These are phyloP conservation scores for Funneliformis caledonium DNA, from an alignment of 371 early-diverging fungal species.

Conservation along the genomic window DNA sequence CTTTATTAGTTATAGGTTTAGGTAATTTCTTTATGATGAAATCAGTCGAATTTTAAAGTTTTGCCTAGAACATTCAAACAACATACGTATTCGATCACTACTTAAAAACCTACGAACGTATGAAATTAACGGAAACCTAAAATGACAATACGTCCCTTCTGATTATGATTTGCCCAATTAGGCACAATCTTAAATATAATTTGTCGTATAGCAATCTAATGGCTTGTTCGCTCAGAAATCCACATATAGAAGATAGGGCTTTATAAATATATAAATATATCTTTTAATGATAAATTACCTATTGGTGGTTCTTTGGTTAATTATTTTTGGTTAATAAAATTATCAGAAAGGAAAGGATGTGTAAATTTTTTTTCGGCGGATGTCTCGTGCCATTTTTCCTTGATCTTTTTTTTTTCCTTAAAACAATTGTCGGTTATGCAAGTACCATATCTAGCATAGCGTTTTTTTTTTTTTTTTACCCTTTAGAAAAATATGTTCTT, in stretches of 20 bases:
- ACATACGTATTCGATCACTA: background rate
- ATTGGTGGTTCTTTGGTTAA: background rate
- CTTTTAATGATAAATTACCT: too few relatives aligned
- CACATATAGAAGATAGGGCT: conserved; percentile 1
- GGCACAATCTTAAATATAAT: background rate
- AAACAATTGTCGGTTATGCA: background rate
- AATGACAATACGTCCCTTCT: background rate
- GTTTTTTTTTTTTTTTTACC: background rate
- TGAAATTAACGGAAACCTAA: background rate
- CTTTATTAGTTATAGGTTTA: background rate
- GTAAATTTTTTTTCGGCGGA: too few relatives aligned
- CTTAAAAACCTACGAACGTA: background rate
- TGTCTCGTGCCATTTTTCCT: too few relatives aligned
- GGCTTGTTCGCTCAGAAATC: background rate
- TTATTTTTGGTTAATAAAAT: background rate
- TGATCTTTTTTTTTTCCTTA: too few relatives aligned
- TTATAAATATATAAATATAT: too few relatives aligned
- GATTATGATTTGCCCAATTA: background rate
- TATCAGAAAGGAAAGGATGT: background rate
- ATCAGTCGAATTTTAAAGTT: background rate
- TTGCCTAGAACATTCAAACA: background rate
- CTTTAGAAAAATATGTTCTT: background rate
- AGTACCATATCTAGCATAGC: background rate
- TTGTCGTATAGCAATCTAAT: too few relatives aligned
- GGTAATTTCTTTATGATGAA: background rate